Evolutionary conservation across 1,139 yeast species (phyloP).

Genomic region (Diutina rugosa): DNA sequence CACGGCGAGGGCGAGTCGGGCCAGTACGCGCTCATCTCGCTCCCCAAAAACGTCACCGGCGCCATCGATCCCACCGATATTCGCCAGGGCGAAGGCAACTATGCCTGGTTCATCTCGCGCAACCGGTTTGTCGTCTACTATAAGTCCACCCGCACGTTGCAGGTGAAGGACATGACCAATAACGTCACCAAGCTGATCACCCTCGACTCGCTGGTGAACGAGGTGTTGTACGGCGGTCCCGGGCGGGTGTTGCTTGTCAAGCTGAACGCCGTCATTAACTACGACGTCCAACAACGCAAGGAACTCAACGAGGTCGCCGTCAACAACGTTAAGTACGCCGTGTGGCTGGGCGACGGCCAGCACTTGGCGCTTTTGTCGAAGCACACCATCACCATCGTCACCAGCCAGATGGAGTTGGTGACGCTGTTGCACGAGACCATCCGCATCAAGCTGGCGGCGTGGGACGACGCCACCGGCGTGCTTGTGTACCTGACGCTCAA

Average conservation of each 20-base stretch:
- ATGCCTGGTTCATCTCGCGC: constrained; percentile 85
- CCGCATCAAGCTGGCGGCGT: constrained; percentile 91
- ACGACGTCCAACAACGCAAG: constrained; percentile 89
- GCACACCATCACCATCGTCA: constrained; percentile 85
- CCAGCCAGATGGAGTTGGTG: constrained; percentile 61
- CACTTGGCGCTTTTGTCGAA: constrained; percentile 82
- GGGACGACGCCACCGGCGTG: constrained; percentile 85
- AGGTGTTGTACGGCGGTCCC: constrained; percentile 68
- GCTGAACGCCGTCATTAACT: constrained; percentile 57
- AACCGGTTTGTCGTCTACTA: constrained; percentile 82
- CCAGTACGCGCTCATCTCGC: constrained; percentile 58
- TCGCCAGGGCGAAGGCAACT: constrained; percentile 70
- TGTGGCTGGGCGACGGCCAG: constrained; percentile 85
- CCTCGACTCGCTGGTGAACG: constrained; percentile 59
- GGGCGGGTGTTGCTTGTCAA: constrained; percentile 75
- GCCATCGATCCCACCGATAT: constrained; percentile 81
- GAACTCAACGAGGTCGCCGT: constrained; percentile 58
- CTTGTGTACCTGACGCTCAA: constrained; percentile 87
- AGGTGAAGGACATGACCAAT: constrained; percentile 75
- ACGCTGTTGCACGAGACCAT: constrained; percentile 93
- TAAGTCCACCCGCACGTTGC: constrained; percentile 51
- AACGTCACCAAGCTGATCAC: constrained; percentile 70
- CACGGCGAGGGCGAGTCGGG: constrained; percentile 55
- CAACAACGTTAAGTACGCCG: constrained; percentile 74
- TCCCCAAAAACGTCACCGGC: constrained; percentile 85